Evolutionary conservation across 1,284 basidiomycete species (phyloP).

Genomic region (Ceratobasidium sp.): DNA sequence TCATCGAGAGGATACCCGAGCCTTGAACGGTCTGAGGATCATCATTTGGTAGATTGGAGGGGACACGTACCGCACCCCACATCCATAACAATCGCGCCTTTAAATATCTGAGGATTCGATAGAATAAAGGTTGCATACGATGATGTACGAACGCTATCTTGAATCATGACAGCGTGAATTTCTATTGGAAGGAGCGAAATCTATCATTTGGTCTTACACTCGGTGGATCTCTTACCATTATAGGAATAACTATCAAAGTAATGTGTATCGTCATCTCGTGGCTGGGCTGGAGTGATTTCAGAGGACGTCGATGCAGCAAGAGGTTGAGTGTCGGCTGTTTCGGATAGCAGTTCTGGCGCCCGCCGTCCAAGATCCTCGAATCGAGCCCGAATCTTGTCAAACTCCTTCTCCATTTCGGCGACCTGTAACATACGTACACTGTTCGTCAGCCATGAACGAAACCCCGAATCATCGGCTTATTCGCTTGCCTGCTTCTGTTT

Average conservation of each 20-base stretch:
- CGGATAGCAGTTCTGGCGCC: constrained; percentile 49
- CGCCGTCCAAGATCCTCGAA: constrained; percentile 56
- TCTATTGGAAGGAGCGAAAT: constrained; percentile 58
- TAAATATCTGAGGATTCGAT: constrained; percentile 84
- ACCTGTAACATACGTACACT: constrained; percentile 56
- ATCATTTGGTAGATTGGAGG: background rate
- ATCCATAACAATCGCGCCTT: constrained; percentile 89
- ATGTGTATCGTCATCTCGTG: constrained; percentile 87
- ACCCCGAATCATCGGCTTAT: constrained; percentile 65
- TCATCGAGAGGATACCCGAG: constrained; percentile 91
- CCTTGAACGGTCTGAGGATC: constrained; percentile 52
- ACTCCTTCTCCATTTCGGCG: constrained; percentile 50
- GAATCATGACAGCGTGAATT: constrained; percentile 82
- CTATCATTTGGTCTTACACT: background rate
- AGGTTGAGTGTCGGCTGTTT: background rate
- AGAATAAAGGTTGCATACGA: constrained; percentile 94
- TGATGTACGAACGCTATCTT: constrained; percentile 92
- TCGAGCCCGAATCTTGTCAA: constrained; percentile 53
- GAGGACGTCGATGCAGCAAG: constrained; percentile 12
- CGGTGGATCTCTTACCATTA: constrained; percentile 69
- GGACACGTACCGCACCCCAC: constrained; percentile 77
- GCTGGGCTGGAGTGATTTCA: constrained; percentile 50
- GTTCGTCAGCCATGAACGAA: constrained; percentile 54
- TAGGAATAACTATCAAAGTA: constrained; percentile 96
- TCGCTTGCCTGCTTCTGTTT: constrained; percentile 64